A percentile compares a stretch with the other conserved stretches of the same genome.
phyloP scores from a whole-genome alignment of 2,329 filamentous ascomycete species.

The Iodosphaeria phyllophila region DNA sequence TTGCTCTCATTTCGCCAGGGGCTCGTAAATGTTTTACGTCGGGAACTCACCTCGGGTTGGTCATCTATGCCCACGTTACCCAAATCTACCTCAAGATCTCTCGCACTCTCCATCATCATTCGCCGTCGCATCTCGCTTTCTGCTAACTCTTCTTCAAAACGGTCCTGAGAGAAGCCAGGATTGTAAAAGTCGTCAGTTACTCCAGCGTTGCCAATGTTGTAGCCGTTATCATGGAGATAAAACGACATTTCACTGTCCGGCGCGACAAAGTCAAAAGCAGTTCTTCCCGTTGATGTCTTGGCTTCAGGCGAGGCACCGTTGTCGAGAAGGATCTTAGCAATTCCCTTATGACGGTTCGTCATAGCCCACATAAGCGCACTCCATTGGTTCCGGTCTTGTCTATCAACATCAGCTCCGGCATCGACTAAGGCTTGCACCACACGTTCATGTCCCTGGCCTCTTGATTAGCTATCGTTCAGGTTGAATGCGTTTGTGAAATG shows the following conservation, averaged over 20 bases:
- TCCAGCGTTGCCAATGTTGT: slow-evolving; percentile 66
- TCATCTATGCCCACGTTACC: slow-evolving; percentile 94
- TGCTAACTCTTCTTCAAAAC: slow-evolving; percentile 92
- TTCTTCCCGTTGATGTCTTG: slow-evolving; percentile 83
- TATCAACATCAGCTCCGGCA: slow-evolving; percentile 75
- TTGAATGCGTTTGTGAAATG: no score
- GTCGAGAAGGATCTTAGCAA: slow-evolving; percentile 82
- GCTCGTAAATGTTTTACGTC: no score
- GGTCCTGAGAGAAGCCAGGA: slow-evolving; percentile 76
- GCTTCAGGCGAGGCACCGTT: slow-evolving; percentile 90
- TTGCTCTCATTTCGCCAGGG: slow-evolving; percentile 4
- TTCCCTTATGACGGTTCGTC: slow-evolving; percentile 93
- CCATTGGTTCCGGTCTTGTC: slow-evolving; percentile 93
- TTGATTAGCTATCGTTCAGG: no score
- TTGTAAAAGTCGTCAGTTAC: slow-evolving; percentile 85
- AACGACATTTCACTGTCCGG: slow-evolving; percentile 93
- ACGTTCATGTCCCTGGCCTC: slow-evolving; percentile 63
- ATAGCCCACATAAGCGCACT: slow-evolving; percentile 99
- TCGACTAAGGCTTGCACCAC: slow-evolving; percentile 73
- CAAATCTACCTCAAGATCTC: slow-evolving; percentile 89
- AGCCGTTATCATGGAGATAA: slow-evolving; percentile 87
- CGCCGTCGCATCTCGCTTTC: slow-evolving; percentile 88
- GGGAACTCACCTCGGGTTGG: slow-evolving; percentile 57
- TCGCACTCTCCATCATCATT: slow-evolving; percentile 98
- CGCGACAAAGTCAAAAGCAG: slow-evolving; percentile 87